These are phyloP conservation scores for Nannizzia gypsea DNA, from an alignment of 2,329 filamentous ascomycete genomes.

Conservation along the genomic window DNA sequence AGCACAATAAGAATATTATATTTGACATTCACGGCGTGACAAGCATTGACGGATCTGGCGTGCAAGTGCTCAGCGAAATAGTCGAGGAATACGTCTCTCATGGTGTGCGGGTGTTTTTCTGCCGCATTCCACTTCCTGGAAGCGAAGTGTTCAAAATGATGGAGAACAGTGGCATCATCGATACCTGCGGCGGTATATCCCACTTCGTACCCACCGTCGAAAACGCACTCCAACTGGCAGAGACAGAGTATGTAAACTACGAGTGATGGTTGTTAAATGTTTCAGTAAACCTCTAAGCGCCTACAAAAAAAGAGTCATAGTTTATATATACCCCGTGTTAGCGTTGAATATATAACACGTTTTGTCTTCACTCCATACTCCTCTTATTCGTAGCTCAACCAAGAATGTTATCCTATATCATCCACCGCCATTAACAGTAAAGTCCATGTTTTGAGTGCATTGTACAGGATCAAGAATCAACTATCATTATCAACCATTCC, in stretches of 20 bases:
- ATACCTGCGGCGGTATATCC: constrained; percentile 60
- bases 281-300: too few relatives aligned
- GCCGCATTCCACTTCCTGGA: constrained; percentile 40
- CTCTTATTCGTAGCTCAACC: too few relatives aligned
- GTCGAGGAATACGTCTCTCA: constrained; percentile 66
- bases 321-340: background rate
- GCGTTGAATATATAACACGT: background rate
- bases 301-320: background rate
- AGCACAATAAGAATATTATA: constrained; percentile 82
- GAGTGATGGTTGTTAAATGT: background rate
- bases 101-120: constrained; percentile 51
- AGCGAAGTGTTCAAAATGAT: constrained; percentile 60
- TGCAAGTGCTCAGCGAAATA: constrained; percentile 84
- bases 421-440: background rate
- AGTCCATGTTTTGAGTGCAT: background rate
- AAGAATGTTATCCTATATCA: too few relatives aligned
- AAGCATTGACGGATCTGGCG: constrained; percentile 81
- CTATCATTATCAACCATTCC: background rate
- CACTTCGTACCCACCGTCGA: constrained; percentile 77
- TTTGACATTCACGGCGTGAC: constrained; percentile 98
- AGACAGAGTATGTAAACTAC: constrained; percentile 47
- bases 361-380: too few relatives aligned
- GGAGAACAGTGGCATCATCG: constrained; percentile 69
- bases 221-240: constrained; percentile 70
- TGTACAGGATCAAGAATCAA: background rate